Base-by-base conservation (phyloP, 2,329 filamentous ascomycete species). In the Pestalotiopsis sp. region DNA sequence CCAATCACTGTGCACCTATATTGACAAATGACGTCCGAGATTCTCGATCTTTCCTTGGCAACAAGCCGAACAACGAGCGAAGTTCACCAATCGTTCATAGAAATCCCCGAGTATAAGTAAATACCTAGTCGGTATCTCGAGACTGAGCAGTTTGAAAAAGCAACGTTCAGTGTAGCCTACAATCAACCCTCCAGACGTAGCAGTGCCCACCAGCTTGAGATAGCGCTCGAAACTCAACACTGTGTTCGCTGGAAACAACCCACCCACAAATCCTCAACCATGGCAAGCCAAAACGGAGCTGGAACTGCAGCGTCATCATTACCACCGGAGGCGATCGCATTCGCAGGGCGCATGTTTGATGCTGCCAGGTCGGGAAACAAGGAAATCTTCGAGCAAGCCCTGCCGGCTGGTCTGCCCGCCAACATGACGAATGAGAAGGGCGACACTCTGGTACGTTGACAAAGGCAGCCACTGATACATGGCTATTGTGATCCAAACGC, bases 371-470 rank as follows among this genome's bases (percentile, higher is more conserved):
- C 79, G 24, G 91, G 91, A 66, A 81, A 90, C 62, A 81, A 85
- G 2, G 75, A 84, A 4, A 77, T 88, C 13, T 86, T 94, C n/a
- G 75, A 84, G 56, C 85, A 90, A 77, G 91, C 91, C 61, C 77
- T 94, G 48, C 82, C 84, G 1, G 88, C 87, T 1, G 91, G 91
- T 1, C 80, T 93, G 30, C 91, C 91, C 0, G 81, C 86, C 1
- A 93, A 92, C 73, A 82, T 93, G 77, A 92, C 90, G 24, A 93
- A 93, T 73, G 86, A 91, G 63, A 90, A 91, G 70, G 91, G 91
- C 62, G 91, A 94, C 75, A 92, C 87, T n/a, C 78, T 93, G 69
- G 86, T 89, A 81, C 57, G 82, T 71, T 60, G 26, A 1, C 60
- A 30, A 17, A 64, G n/a, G 10, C 11, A 63, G 22, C 67, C 52